A percentile compares a stretch with the other conserved stretches of the same genome.
These are phyloP conservation scores for Starmera stellimalicola DNA, from an alignment of 1,139 yeast species.

Conservation along the genomic window DNA sequence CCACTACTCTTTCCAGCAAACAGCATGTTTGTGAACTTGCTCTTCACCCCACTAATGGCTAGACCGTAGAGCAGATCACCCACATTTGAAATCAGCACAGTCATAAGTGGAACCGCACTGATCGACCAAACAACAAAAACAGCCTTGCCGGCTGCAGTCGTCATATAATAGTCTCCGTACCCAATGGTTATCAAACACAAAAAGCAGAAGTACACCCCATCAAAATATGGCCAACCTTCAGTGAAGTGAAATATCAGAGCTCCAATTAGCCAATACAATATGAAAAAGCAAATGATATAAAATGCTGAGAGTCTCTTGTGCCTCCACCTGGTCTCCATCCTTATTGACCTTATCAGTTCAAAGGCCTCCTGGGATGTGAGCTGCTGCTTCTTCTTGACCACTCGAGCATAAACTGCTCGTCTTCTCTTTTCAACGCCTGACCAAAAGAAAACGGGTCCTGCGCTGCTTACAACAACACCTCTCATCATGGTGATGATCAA, in stretches of 20 bases:
- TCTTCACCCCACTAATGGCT: constrained; percentile 19
- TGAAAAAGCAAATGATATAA: constrained; percentile 36
- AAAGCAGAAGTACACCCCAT: constrained; percentile 63
- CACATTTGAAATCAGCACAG: constrained; percentile 62
- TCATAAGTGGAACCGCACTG: constrained; percentile 80
- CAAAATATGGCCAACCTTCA: constrained; percentile 65
- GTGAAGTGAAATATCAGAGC: constrained; percentile 48
- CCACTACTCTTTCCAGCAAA: constrained; percentile 9
- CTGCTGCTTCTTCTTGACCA: constrained; percentile 14
- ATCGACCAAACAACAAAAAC: constrained; percentile 76
- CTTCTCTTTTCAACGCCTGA: constrained; percentile 40
- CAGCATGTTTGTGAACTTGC: constrained; percentile 3
- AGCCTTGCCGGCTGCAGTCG: constrained; percentile 52
- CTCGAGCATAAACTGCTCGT: constrained; percentile 13
- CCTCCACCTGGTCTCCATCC: constrained; percentile 27
- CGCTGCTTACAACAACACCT: constrained; percentile 48
- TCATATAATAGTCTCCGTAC: constrained; percentile 69
- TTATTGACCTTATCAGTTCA: constrained; percentile 40
- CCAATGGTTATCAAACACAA: constrained; percentile 75
- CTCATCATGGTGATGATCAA: constrained; percentile 62
- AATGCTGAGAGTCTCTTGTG: constrained; percentile 28
- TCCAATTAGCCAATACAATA: constrained; percentile 61
- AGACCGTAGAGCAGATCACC: constrained; percentile 47
- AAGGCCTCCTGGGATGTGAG: constrained; percentile 37
- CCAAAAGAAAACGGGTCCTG: constrained; percentile 57